phyloP scores from a whole-genome alignment of 306 rosid genomes.

The Acacia acuminata region DNA sequence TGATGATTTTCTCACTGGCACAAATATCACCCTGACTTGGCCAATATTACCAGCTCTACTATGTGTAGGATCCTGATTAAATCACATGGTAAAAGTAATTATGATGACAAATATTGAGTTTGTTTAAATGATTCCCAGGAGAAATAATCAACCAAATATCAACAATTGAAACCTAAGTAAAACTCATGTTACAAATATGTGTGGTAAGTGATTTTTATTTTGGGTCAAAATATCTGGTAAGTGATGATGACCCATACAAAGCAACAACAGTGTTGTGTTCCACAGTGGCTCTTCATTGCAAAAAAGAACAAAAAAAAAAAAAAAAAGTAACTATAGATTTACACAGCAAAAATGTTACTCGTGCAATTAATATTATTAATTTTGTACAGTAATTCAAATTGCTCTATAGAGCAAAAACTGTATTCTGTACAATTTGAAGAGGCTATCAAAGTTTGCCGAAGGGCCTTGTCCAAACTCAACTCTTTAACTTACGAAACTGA shows the following conservation, averaged over 20 bases:
- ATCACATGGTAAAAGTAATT: no score
- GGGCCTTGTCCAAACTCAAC: conserved; percentile 36
- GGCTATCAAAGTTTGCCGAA: not conserved
- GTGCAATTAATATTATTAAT: not conserved
- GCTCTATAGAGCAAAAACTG: conserved; percentile 41
- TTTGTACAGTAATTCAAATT: not conserved
- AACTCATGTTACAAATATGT: no score
- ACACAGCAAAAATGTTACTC: conserved; percentile 45
- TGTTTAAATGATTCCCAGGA: no score
- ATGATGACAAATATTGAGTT: no score
- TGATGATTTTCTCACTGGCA: no score
- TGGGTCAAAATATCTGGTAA: not conserved
- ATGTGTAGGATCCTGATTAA: not conserved
- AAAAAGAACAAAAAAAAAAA: not conserved
- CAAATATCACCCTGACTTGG: no score
- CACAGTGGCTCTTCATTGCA: conserved; percentile 25
- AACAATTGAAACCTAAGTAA: no score
- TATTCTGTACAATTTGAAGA: conserved; percentile 56
- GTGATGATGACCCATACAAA: not conserved
- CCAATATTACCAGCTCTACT: no score
- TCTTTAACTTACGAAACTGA: conserved; percentile 37
- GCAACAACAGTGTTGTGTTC: not conserved
- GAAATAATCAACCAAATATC: no score
- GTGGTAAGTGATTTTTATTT: no score
- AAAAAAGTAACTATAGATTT: conserved; percentile 28